These are phyloP conservation scores for Kazachstania sp. DNA, from an alignment of 1,139 yeast species.

Conservation along the genomic window DNA sequence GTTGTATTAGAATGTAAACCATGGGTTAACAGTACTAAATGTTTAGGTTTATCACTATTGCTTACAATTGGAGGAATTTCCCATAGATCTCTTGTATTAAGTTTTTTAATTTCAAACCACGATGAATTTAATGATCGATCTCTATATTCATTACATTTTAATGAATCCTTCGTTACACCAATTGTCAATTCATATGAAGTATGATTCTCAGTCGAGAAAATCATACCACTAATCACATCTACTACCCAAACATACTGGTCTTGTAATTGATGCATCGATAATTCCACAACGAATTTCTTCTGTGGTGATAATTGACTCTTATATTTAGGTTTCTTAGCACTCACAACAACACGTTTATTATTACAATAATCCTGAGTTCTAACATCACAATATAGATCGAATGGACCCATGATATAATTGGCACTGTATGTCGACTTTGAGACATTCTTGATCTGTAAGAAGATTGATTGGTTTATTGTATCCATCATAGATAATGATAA, in stretches of 20 bases:
- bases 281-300: slow-evolving; percentile 46
- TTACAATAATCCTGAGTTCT: slow-evolving; percentile 56
- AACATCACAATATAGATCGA: slow-evolving; percentile 77
- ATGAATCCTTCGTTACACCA: slow-evolving; percentile 42
- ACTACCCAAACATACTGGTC: slow-evolving; percentile 63
- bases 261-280: slow-evolving; percentile 38
- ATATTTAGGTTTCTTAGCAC: slow-evolving; percentile 66
- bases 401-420: slow-evolving; percentile 87
- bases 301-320: slow-evolving; percentile 73
- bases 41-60: slow-evolving; percentile 9
- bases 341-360: slow-evolving; percentile 44
- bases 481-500: not conserved
- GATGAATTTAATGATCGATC: slow-evolving; percentile 17
- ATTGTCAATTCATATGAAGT: slow-evolving; percentile 63
- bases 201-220: slow-evolving; percentile 63
- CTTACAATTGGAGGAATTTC: slow-evolving; percentile 43
- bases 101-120: slow-evolving; percentile 39
- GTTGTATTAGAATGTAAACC: slow-evolving; percentile 87
- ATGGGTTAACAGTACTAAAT: slow-evolving; percentile 50
- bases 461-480: slow-evolving; percentile 32
- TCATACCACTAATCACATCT: slow-evolving; percentile 76
- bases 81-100: slow-evolving; percentile 72
- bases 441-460: slow-evolving; percentile 62
- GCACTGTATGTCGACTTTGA: slow-evolving; percentile 76
- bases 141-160: slow-evolving; percentile 18